Evolutionary conservation across 768 basidiomycete species (phyloP), one percentile per base, ranked within the genome.

Genomic region (Clavaria fumosa): DNA sequence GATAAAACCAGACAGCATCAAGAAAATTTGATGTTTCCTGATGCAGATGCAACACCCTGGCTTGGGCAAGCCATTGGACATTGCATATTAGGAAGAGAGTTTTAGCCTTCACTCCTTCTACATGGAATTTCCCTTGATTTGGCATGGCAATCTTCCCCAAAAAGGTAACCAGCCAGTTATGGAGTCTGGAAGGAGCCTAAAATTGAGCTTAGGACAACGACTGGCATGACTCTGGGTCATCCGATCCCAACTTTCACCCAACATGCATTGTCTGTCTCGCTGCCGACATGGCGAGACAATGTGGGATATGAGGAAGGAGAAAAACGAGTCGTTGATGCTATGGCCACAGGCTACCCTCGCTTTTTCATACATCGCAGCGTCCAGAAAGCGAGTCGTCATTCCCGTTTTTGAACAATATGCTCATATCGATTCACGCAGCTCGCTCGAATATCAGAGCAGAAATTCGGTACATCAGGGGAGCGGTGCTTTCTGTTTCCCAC

Each of bases 251-350:
- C 77, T 2, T 64, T 71, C 51, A 79, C 74, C 3, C 73, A 78
- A 7, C 91, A 96, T 49, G 91, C 90, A 9, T 85, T 93, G 45
- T 91, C 88, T 2, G 88, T 93, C n/a, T 90, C 86, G 5, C 67
- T 96, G 1, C 91, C 91, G 0, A 90, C 73, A 21, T 96, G 91
- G 91, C 60, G 62, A 22, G 91, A 96, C 55, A 85, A 80, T 48
- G 73, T 96, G 14, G 90, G 66, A 9, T 96, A 96, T 48, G 93
- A 96, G 56, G 80, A 88, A 48, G 86, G 86, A 12, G 77, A 82
- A 6, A 72, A 78, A 47, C 66, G 89, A 24, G 75, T 96, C 4
- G 51, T 82, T 1, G 69, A 81, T 40, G 62, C 58, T 4, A 86
- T 93, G 90, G 71, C 82, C 28, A 70, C 76, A 3, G 93, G 91